Evolutionary conservation across 164 flowering plant genomes (phyloP), one percentile per base, ranked within the genome.

Genomic region (Chimonanthus praecox): DNA sequence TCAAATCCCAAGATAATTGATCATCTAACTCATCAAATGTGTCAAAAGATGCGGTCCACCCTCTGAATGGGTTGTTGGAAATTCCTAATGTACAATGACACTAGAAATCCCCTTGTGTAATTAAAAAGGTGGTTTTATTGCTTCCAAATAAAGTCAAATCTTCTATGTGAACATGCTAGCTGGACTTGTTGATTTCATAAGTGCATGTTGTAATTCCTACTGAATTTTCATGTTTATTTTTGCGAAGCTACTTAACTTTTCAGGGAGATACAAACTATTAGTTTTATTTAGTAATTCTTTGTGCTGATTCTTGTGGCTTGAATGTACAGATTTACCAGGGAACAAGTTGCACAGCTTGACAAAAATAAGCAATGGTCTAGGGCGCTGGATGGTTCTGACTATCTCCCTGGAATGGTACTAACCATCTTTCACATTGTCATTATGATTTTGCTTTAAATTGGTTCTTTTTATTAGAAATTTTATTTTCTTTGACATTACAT

Each of bases 321-420:
- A 47, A 1, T 18, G 16, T 77, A 20, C 88, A 95, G 99, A 85
- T 94, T 92, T 78, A 71, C 81, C 44, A 75, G 79, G 76, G 89
- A 94, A 50, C 95, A 92, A 82, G 97, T 96, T 76, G 83, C 73
- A 71, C 88, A 85, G 68, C 82, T 96, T 81, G 98, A 96, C 76
- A 87, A 64, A 73, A 94, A 83, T 75, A 92, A 86, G 82, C 90
- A 84, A 65, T 94, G 99, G 99, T 90, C 98, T 45, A 90, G 98
- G 79, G 98, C 99, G 48, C 96, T 96, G 77, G 99, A 96, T 86
- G 97, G 99, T 33, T 90, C 98, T 62, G 94, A 94, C 80, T 96
- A 96, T 81, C 97, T 96, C 73, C 99, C 99, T 72, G 98, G 99
- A 82, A 92, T 92, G 98, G 98, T 94, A 13, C 0, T 58, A 10